Evolutionary conservation across 129 eudicot species (phyloP).

Genomic region (Solidago caesia): DNA sequence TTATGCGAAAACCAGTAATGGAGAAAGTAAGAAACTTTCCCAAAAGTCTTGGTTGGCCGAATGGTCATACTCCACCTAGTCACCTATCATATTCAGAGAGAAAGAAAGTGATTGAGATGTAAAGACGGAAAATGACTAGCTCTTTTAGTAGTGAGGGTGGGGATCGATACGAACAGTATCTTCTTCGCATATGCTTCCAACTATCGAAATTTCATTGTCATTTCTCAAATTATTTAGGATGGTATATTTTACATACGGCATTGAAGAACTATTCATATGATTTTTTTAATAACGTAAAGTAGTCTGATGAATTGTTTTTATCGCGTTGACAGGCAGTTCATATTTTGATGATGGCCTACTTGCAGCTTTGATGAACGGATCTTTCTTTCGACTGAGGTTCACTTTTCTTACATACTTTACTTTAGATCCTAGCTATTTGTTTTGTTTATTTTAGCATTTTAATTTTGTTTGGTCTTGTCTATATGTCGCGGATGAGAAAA

Average conservation of each 20-base stretch:
- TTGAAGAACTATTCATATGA: not conserved
- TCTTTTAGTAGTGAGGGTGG: too few species aligned
- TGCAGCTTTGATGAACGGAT: not conserved
- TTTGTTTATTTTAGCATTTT: not conserved
- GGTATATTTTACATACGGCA: not conserved
- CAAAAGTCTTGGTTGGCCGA: constrained; percentile 7
- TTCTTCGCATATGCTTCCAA: constrained; percentile 24
- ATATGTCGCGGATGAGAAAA: not conserved
- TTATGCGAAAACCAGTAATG: not conserved
- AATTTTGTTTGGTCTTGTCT: not conserved
- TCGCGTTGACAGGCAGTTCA: not conserved
- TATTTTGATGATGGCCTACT: not conserved
- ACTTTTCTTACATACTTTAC: not conserved
- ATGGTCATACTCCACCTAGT: not conserved
- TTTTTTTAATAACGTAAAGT: not conserved
- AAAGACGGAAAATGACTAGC: not conserved
- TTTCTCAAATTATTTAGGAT: not conserved
- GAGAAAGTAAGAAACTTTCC: not conserved
- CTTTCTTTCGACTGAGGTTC: not conserved
- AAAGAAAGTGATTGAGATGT: not conserved
- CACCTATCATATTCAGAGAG: not conserved
- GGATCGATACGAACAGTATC: constrained; percentile 8
- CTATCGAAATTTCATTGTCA: not conserved
- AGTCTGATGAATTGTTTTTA: not conserved
- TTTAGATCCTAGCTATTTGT: not conserved